Conservation (phyloP, 345 rosid species). For the Corchorus olitorius region DNA sequence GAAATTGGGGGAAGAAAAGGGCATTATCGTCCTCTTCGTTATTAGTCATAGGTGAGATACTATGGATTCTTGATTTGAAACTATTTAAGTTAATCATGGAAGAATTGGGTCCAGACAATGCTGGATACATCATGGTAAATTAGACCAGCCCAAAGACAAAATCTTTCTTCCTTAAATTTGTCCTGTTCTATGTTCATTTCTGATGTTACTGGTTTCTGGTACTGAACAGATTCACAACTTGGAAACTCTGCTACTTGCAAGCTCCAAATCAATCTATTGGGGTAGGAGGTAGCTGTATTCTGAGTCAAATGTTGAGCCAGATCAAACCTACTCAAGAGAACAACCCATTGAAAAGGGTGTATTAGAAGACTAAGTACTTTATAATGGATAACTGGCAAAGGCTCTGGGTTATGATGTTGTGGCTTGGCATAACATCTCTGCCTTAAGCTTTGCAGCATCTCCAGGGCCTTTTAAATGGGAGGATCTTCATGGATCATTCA, state of each 20-base stretch:
- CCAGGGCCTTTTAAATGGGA: no score
- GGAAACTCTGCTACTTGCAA: constrained; percentile 72
- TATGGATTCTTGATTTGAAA: background rate
- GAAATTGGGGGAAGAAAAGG: constrained; percentile 91
- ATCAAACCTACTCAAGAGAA: constrained; percentile 66
- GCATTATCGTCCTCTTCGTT: constrained; percentile 81
- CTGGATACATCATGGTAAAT: constrained; percentile 79
- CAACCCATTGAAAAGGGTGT: constrained; percentile 51
- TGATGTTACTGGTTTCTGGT: background rate
- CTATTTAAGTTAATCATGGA: constrained; percentile 74
- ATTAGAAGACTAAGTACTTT: constrained; percentile 55
- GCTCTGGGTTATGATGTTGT: constrained; percentile 73
- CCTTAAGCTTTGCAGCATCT: no score
- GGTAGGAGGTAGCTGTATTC: constrained; percentile 56
- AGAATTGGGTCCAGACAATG: constrained; percentile 80
- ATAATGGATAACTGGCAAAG: constrained; percentile 84
- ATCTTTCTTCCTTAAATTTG: no score
- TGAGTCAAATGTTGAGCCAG: constrained; percentile 84
- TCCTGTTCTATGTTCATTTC: no score
- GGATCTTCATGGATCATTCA: no score
- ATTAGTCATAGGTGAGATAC: constrained; percentile 79
- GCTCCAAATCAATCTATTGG: constrained; percentile 81
- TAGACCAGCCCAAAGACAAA: background rate
- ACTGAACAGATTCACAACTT: constrained; percentile 58
- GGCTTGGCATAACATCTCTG: constrained; percentile 78